Conservation (phyloP, 139 green algal genomes). For the Bryopsis sp. region DNA sequence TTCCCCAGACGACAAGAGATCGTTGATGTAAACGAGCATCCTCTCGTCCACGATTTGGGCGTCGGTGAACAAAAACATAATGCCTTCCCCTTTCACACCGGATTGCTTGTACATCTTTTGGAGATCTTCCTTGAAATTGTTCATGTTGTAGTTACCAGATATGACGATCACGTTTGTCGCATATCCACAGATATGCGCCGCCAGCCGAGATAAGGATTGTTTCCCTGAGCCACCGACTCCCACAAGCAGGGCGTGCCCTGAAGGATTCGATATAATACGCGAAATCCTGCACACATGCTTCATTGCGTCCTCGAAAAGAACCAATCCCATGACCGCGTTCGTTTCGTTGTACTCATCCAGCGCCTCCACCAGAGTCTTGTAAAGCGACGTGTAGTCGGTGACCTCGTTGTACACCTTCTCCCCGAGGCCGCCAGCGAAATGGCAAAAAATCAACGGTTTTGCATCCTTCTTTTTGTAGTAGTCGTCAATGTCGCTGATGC, state of each 20-base stretch:
- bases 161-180: conserved; percentile 69
- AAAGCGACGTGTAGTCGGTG: conserved; percentile 44
- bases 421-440: conserved; percentile 66
- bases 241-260: conserved; percentile 80
- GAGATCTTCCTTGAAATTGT: conserved; percentile 81
- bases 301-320: conserved; percentile 87
- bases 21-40: conserved; percentile 84
- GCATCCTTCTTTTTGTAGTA: conserved; percentile 79
- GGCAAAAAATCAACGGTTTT: conserved; percentile 82
- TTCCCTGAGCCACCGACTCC: conserved; percentile 81
- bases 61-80: conserved; percentile 83
- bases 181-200: conserved; percentile 74
- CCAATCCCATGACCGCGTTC: conserved; percentile 81
- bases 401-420: conserved; percentile 70
- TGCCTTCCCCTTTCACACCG: conserved; percentile 71
- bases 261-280: conserved; percentile 70
- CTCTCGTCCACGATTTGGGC: conserved; percentile 73
- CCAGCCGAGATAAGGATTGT: conserved; percentile 65
- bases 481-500: conserved; percentile 67
- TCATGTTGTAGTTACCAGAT: conserved; percentile 64
- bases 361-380: conserved; percentile 68
- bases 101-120: conserved; percentile 81
- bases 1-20: conserved; percentile 74
- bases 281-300: conserved; percentile 82
- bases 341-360: conserved; percentile 86